phyloP scores from a whole-genome alignment of 768 basidiomycete genomes.

The Auricularia cornea region DNA sequence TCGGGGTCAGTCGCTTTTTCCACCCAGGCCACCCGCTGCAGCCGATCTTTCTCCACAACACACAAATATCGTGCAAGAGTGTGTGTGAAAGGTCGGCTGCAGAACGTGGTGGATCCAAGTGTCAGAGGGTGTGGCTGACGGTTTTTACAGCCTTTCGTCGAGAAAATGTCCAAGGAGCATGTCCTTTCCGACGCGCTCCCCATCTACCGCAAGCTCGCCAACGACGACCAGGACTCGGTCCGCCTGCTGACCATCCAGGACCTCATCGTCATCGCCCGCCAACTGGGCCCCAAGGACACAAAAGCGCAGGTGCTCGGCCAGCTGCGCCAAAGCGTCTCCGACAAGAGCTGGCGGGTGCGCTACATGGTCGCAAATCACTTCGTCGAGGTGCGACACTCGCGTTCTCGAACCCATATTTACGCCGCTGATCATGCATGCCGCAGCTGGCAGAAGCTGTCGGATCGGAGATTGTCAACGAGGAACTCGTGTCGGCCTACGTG shows the following conservation, averaged over 20 bases:
- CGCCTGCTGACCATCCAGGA: conserved; percentile 92
- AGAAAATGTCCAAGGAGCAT: conserved; percentile 69
- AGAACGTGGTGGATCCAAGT: too few species aligned
- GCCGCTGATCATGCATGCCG: conserved; percentile 4
- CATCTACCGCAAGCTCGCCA: conserved; percentile 86
- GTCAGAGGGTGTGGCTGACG: background rate
- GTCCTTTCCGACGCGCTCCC: conserved; percentile 83
- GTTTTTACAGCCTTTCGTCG: conserved; percentile 56
- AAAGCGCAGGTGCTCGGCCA: conserved; percentile 84
- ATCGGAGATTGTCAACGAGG: conserved; percentile 82
- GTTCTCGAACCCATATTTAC: background rate
- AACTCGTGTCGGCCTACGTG: conserved; percentile 88
- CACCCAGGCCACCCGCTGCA: too few species aligned
- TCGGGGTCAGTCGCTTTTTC: conserved; percentile 60
- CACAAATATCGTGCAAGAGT: too few species aligned
- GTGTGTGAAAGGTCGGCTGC: too few species aligned
- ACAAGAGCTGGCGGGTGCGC: conserved; percentile 97
- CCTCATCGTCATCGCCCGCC: conserved; percentile 84
- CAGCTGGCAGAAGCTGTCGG: conserved; percentile 91
- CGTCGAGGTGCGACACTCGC: conserved; percentile 58
- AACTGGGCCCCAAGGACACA: conserved; percentile 78
- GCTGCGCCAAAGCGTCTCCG: conserved; percentile 78
- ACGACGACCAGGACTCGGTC: conserved; percentile 97
- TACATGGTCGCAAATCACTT: conserved; percentile 99
- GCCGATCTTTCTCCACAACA: too few species aligned